These are phyloP conservation scores for Cunninghamia lanceolata DNA, from an alignment of 75 land plant species.

Conservation along the genomic window DNA sequence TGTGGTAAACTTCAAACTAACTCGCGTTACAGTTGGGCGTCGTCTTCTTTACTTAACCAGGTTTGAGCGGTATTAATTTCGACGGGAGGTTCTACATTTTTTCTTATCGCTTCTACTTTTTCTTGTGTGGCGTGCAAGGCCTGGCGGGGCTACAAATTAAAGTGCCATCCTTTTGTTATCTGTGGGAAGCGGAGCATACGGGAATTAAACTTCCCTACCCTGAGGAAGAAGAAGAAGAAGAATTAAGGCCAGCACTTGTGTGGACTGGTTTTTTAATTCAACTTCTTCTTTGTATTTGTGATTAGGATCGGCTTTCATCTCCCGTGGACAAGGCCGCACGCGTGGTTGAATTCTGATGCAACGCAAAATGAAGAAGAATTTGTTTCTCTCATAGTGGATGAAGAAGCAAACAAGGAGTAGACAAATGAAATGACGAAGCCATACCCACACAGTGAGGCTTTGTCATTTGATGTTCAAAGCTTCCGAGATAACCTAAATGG, in stretches of 20 bases:
- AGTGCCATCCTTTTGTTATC: neutral
- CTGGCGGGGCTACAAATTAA: neutral
- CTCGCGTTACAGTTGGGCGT: neutral
- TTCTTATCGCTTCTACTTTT: slow-evolving; percentile 13
- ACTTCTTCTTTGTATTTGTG: neutral
- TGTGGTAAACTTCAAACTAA: neutral
- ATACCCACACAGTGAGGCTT: too few species aligned
- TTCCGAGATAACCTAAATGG: too few species aligned
- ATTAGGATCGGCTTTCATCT: too few species aligned
- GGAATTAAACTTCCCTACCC: neutral
- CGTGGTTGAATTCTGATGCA: too few species aligned
- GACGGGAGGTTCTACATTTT: too few species aligned
- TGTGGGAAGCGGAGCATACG: neutral
- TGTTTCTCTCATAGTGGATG: too few species aligned
- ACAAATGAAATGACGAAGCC: too few species aligned
- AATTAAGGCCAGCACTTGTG: neutral
- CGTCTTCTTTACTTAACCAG: too few species aligned
- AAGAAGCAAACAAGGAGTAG: too few species aligned
- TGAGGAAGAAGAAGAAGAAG: neutral
- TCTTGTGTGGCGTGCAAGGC: slow-evolving; percentile 6
- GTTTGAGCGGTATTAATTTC: neutral
- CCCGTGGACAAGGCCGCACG: too few species aligned
- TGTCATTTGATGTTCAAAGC: too few species aligned
- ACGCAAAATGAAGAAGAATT: too few species aligned
- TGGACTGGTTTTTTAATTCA: neutral